These are phyloP conservation scores for Aspergillus awamori DNA, from an alignment of 2,329 filamentous ascomycete genomes.

Conservation along the genomic window DNA sequence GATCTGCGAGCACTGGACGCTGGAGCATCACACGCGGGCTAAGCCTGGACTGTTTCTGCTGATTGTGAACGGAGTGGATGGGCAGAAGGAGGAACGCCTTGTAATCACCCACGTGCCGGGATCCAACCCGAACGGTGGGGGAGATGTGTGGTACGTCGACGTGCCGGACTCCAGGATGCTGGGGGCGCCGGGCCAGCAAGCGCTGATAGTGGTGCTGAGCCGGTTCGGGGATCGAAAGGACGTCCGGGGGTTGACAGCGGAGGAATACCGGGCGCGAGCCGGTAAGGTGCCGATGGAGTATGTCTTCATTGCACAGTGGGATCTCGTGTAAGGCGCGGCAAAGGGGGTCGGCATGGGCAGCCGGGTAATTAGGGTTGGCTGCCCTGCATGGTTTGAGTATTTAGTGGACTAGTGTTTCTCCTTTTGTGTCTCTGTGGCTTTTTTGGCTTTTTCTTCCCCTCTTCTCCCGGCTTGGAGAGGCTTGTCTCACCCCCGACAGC, in stretches of 20 bases:
- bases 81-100: constrained; percentile 67
- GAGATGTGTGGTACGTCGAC: constrained; percentile 80
- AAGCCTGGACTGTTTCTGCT: constrained; percentile 69
- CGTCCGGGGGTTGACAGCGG: constrained; percentile 55
- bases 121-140: constrained; percentile 60
- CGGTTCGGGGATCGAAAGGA: constrained; percentile 54
- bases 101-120: constrained; percentile 61
- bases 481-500: not conserved
- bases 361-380: constrained; percentile 12
- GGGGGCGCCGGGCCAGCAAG: constrained; percentile 68
- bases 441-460: not conserved
- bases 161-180: constrained; percentile 64
- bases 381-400: not conserved
- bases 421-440: not conserved
- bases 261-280: constrained; percentile 52
- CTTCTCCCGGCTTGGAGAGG: not conserved
- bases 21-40: constrained; percentile 63
- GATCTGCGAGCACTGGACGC: constrained; percentile 79
- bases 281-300: constrained; percentile 54
- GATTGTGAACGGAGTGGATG: constrained; percentile 66
- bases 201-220: constrained; percentile 66
- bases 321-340: constrained; percentile 45
- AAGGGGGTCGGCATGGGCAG: not conserved
- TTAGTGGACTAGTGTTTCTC: too few species aligned
- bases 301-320: constrained; percentile 58